phyloP scores from a whole-genome alignment of 768 basidiomycete species.

The Lactifluus piperatus region DNA sequence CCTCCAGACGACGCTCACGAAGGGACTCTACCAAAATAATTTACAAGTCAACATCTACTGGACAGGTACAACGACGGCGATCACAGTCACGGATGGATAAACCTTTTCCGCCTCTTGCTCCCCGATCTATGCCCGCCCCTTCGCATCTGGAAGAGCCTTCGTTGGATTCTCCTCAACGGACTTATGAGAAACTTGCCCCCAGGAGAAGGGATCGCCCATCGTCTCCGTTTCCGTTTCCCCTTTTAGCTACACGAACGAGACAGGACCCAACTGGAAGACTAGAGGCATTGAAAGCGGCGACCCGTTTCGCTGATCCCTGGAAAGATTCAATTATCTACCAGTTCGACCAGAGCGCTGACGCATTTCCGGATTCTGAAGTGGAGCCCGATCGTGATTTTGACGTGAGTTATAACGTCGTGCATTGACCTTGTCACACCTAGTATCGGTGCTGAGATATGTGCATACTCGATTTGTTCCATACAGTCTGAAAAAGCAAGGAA shows the following conservation, averaged over 20 bases:
- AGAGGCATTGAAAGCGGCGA: not conserved
- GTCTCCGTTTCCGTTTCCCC: constrained; percentile 9
- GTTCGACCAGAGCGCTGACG: constrained; percentile 4
- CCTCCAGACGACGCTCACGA: not conserved
- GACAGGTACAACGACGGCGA: not conserved
- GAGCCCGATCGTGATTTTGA: constrained; percentile 17
- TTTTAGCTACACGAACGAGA: not conserved
- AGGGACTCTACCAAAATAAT: not conserved
- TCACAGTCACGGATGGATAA: not conserved
- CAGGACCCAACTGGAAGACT: not conserved
- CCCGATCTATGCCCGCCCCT: not conserved
- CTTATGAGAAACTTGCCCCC: not conserved
- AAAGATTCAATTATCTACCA: not conserved
- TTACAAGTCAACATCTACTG: not conserved
- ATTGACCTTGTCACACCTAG: not conserved
- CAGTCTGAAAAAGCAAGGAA: constrained; percentile 14
- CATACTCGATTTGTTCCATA: not conserved
- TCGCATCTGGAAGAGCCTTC: not conserved
- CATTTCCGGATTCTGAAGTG: constrained; percentile 15
- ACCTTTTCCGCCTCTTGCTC: not conserved
- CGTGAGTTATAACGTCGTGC: constrained; percentile 1
- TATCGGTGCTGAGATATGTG: not conserved
- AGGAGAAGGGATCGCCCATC: constrained; percentile 4
- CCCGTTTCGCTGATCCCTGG: not conserved
- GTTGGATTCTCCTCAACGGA: not conserved